phyloP scores from a whole-genome alignment of 2,329 filamentous ascomycete genomes.

The Venturia aucupariae region DNA sequence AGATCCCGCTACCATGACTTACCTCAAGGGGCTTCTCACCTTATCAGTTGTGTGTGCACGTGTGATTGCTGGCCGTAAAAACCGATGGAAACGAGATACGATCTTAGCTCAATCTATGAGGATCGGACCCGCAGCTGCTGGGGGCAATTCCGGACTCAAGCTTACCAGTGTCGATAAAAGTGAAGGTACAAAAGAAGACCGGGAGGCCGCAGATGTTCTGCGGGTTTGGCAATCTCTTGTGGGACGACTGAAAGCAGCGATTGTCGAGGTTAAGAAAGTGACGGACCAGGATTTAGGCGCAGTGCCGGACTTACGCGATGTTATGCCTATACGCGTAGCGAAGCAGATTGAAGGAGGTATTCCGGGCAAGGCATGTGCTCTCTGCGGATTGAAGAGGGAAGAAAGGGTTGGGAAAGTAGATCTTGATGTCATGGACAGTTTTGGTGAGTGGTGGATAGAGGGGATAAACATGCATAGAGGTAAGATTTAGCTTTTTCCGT shows the following conservation, averaged over 20 bases:
- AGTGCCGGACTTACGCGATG: conserved; percentile 63
- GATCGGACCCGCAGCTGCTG: conserved; percentile 64
- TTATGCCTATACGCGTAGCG: conserved; percentile 57
- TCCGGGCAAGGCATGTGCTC: conserved; percentile 66
- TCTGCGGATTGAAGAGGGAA: conserved; percentile 82
- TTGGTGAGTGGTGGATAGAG: conserved; percentile 94
- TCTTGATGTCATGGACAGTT: conserved; percentile 72
- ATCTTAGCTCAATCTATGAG: conserved; percentile 80
- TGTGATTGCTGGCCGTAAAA: conserved; percentile 73
- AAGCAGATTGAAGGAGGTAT: conserved; percentile 56
- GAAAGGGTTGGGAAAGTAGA: conserved; percentile 73
- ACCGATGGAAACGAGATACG: conserved; percentile 85
- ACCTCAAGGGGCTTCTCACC: conserved; percentile 55
- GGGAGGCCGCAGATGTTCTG: conserved; percentile 71
- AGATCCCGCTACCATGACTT: conserved; percentile 51
- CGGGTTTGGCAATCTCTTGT: conserved; percentile 66
- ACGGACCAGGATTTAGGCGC: conserved; percentile 40
- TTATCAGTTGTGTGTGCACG: conserved; percentile 62
- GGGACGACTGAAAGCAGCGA: conserved; percentile 62
- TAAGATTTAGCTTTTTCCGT: conserved; percentile 39
- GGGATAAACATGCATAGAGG: conserved; percentile 58
- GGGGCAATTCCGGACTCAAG: conserved; percentile 75
- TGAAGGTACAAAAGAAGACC: conserved; percentile 73
- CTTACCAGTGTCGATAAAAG: conserved; percentile 75
- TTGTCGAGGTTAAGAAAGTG: conserved; percentile 34